Base-by-base conservation (phyloP, 257 asterid species). In the Solanum arcanum region DNA sequence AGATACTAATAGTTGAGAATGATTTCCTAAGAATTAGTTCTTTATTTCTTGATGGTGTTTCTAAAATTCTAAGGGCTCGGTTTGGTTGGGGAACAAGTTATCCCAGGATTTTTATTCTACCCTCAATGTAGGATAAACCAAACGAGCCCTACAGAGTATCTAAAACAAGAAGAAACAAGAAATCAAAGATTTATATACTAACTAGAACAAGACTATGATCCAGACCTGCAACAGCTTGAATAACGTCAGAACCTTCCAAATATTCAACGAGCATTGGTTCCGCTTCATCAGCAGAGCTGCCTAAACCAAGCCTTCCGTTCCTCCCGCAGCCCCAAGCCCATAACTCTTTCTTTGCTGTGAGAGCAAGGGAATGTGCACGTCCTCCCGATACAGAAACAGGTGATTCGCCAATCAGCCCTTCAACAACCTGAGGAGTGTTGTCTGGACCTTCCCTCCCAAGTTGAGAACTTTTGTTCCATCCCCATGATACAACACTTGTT, bases 271-370 rank as follows among this genome's bases (percentile, higher is more conserved):
- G 23, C 93, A 88, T 88, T 1, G 99, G 99, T 86, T 94, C 96
- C 16, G 70, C 74, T 92, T 97, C 99, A 88, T 95, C 95, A 60
- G 78, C 87, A 8, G 99, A 96, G 95, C 97, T 91, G 68, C 98
- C 96, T 86, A 92, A 89, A 70, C 99, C 99, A 4, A 95, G 98
- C 87, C 99, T 90, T 39, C 99, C 98, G 64, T 96, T 95, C 86
- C 94, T 94, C 87, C 99, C 99, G 41, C 97, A 92, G 44, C 99
- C 99, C 99, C 99, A 97, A 52, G 91, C 88, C 98, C 96, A 96
- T 14, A 95, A 91, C 91, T 94, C 95, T 66, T 88, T 89, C 86
- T 91, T 90, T 68, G 86, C 89, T 1, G 97, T 96, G 78, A 95
- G 91, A 49, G 92, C 96, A 87, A 95, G 16, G 18, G 98, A 94